Conservation (phyloP, 139 green algal genomes). For the Mychonastes homosphaera region DNA sequence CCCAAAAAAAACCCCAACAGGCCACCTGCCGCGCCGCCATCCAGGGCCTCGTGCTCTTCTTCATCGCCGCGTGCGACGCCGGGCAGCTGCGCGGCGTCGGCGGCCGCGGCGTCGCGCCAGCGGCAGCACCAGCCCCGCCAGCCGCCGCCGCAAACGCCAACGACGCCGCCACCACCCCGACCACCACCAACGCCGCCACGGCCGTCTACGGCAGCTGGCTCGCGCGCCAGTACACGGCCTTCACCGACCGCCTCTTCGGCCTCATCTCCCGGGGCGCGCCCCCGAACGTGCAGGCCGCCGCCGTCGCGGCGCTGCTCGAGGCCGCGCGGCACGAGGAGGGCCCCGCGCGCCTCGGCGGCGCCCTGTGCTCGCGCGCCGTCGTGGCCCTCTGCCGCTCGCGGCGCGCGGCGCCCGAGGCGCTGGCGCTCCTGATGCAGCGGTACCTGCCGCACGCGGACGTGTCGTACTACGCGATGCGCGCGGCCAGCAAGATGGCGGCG, state of each 20-base stretch:
- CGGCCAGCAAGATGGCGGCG: constrained; percentile 23
- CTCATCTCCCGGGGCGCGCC: constrained; percentile 7
- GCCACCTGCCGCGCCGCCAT: constrained; percentile 17
- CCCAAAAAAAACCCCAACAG: constrained; percentile 8
- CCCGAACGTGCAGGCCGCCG: constrained; percentile 33
- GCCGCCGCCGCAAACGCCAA: neutral
- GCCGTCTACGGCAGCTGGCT: constrained; percentile 27
- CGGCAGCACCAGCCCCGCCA: neutral
- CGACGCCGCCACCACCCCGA: neutral
- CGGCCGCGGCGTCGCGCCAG: too few species aligned
- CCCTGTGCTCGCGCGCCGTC: constrained; percentile 26
- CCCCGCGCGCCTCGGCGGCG: constrained; percentile 20
- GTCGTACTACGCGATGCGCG: constrained; percentile 46
- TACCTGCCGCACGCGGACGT: constrained; percentile 49
- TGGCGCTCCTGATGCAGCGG: constrained; percentile 36
- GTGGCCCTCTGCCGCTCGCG: neutral
- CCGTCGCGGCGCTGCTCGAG: constrained; percentile 46
- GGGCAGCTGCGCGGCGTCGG: too few species aligned
- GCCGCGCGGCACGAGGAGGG: constrained; percentile 24
- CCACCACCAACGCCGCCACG: neutral
- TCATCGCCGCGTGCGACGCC: constrained; percentile 26
- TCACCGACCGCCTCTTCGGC: constrained; percentile 14
- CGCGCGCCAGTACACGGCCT: constrained; percentile 34
- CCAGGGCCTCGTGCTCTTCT: constrained; percentile 47
- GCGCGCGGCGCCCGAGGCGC: constrained; percentile 5